A percentile compares a stretch with the other conserved stretches of the same genome.
Conservation (phyloP, 2,329 filamentous ascomycete species). For the Hirsutella rhossiliensis region DNA sequence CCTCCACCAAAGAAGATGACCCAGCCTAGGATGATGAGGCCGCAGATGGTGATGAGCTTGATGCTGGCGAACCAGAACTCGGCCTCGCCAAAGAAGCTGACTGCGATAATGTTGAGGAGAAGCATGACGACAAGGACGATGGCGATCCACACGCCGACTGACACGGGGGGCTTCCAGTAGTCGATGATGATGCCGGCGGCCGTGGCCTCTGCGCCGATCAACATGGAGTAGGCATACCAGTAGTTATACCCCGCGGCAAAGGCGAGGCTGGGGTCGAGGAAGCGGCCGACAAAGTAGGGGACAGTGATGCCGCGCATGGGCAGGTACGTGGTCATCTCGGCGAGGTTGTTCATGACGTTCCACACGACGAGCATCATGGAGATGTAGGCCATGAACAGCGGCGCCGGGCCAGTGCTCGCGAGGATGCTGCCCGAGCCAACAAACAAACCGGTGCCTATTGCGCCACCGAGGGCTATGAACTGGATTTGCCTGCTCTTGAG, state of each 20-base stretch:
- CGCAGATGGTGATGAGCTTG: conserved; percentile 47
- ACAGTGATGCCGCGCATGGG: conserved; percentile 45
- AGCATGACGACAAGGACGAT: conserved; percentile 42
- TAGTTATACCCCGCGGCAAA: conserved; percentile 50
- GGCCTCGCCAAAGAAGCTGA: conserved; percentile 46
- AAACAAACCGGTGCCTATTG: conserved; percentile 53
- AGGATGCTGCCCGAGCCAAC: conserved; percentile 48
- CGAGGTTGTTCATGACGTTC: conserved; percentile 41
- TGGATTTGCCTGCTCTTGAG: conserved; percentile 50
- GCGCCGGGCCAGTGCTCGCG: conserved; percentile 46
- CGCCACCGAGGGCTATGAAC: conserved; percentile 44
- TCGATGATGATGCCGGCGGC: conserved; percentile 46
- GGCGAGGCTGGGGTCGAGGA: conserved; percentile 41
- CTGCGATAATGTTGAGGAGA: conserved; percentile 42
- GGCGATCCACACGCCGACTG: conserved; percentile 46
- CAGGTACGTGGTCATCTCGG: conserved; percentile 42
- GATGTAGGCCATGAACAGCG: conserved; percentile 57
- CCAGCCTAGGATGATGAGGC: conserved; percentile 42
- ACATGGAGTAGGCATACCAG: conserved; percentile 48
- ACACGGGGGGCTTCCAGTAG: conserved; percentile 44
- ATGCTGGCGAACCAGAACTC: conserved; percentile 50
- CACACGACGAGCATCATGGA: conserved; percentile 42
- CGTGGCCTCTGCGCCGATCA: conserved; percentile 44
- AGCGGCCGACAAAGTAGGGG: conserved; percentile 43
- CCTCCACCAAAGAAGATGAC: conserved; percentile 45